Conservation (phyloP, 1,139 yeast genomes). For the Suhomyces taliae region DNA sequence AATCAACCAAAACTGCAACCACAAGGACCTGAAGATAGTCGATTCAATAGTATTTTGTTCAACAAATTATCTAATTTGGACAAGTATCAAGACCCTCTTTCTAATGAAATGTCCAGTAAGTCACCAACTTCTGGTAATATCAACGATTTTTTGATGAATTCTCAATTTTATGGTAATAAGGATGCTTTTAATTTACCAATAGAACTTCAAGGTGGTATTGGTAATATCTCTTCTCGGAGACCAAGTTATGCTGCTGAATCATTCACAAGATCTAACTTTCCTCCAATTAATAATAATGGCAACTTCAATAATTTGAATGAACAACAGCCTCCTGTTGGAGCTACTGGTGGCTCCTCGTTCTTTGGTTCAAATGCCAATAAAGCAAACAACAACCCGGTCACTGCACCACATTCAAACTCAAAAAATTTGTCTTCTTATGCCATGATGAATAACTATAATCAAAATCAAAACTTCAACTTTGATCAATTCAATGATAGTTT, state of each 20-base stretch:
- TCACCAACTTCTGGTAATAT: slow-evolving; percentile 16
- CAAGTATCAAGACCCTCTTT: slow-evolving; percentile 7
- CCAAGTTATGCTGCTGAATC: slow-evolving; percentile 68
- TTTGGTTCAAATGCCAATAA: slow-evolving; percentile 6
- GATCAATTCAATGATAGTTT: slow-evolving; percentile 38
- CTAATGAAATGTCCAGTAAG: slow-evolving; percentile 3
- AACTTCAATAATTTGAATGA: slow-evolving; percentile 8
- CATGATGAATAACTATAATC: slow-evolving; percentile 13
- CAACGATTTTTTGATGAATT: slow-evolving; percentile 11
- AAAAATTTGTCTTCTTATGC: slow-evolving; percentile 18
- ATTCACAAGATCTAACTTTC: slow-evolving; percentile 38
- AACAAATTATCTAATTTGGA: slow-evolving; percentile 30
- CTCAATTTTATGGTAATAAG: slow-evolving; percentile 9
- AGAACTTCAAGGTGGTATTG: slow-evolving; percentile 66
- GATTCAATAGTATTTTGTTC: slow-evolving; percentile 31
- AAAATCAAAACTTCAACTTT: slow-evolving; percentile 19
- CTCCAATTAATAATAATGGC: slow-evolving; percentile 12
- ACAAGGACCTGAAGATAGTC: slow-evolving; percentile 6
- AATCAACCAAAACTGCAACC: not conserved
- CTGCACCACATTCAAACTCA: slow-evolving; percentile 8
- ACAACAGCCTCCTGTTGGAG: slow-evolving; percentile 8
- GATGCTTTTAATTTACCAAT: slow-evolving; percentile 50
- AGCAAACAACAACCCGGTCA: slow-evolving; percentile 1
- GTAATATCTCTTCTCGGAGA: slow-evolving; percentile 60
- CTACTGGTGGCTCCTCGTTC: slow-evolving; percentile 12